phyloP scores from a whole-genome alignment of 2,329 filamentous ascomycete species.

The Cladophialophora yegresii region DNA sequence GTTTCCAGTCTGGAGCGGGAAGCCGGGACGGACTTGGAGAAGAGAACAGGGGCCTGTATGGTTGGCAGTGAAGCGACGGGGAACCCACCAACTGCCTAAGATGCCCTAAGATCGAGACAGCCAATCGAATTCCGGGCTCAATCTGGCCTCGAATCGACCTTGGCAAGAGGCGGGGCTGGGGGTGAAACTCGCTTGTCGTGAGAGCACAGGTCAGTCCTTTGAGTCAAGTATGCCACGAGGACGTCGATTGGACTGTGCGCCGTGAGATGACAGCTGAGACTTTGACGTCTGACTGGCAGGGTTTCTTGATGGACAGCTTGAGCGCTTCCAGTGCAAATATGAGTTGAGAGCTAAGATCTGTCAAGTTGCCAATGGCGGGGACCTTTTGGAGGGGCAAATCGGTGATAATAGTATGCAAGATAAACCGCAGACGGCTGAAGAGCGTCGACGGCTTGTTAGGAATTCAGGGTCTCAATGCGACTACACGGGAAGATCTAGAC shows the following conservation, averaged over 20 bases:
- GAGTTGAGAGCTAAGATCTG: background rate
- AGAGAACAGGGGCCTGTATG: background rate
- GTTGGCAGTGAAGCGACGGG: constrained; percentile 5
- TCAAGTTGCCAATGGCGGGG: background rate
- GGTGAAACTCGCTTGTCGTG: background rate
- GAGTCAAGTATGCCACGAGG: constrained; percentile 15
- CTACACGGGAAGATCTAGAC: constrained; percentile 1
- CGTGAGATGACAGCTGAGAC: background rate
- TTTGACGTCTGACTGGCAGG: constrained; percentile 15
- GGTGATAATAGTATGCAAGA: background rate
- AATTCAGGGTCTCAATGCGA: background rate
- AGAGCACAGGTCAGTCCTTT: constrained; percentile 9
- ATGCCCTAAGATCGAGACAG: constrained; percentile 9
- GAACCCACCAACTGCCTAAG: background rate
- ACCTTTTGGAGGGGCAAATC: constrained; percentile 1
- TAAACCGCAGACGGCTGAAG: background rate
- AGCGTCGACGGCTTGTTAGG: background rate
- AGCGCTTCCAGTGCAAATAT: background rate
- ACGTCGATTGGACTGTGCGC: constrained; percentile 14
- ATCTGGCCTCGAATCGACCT: constrained; percentile 13
- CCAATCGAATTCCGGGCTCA: constrained; percentile 9
- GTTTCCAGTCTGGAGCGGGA: background rate
- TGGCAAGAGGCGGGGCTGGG: constrained; percentile 14
- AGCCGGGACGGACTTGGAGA: constrained; percentile 1
- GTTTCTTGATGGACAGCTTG: background rate